A percentile compares a stretch with the other conserved stretches of the same genome.
Conservation (phyloP, 129 eudicot species). For the Oenanthe sinensis region DNA sequence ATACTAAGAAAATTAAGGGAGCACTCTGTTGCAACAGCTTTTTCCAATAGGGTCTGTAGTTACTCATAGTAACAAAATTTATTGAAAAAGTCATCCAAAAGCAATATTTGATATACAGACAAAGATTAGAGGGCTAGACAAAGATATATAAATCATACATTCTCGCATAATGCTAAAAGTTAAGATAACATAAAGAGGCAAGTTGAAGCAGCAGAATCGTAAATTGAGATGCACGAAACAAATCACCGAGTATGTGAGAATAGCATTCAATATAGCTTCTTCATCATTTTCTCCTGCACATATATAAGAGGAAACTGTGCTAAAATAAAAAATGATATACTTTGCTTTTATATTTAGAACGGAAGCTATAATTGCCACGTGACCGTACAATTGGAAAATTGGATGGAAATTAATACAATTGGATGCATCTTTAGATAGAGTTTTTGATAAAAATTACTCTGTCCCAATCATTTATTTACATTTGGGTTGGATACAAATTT, state of each 20-base stretch:
- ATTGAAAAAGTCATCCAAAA: background rate
- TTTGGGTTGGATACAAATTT: too few species aligned
- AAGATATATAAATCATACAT: background rate
- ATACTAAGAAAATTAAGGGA: slow-evolving; percentile 91
- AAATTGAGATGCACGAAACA: background rate
- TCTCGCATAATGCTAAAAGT: background rate
- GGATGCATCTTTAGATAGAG: too few species aligned
- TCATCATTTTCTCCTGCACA: background rate
- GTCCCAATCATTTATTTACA: too few species aligned
- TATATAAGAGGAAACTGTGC: background rate
- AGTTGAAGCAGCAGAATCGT: background rate
- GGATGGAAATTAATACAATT: too few species aligned
- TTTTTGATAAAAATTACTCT: too few species aligned
- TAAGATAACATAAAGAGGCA: background rate
- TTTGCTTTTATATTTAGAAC: too few species aligned
- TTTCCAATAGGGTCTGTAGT: slow-evolving; percentile 82
- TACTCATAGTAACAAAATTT: slow-evolving; percentile 9
- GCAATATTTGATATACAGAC: background rate
- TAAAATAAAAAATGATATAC: too few species aligned
- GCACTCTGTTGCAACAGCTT: slow-evolving; percentile 99
- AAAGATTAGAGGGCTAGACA: background rate
- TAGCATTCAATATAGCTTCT: background rate
- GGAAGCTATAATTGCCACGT: too few species aligned
- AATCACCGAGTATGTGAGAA: background rate
- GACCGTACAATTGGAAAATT: too few species aligned